These are phyloP conservation scores for Collybia sordida DNA, from an alignment of 768 basidiomycete genomes.

Conservation along the genomic window DNA sequence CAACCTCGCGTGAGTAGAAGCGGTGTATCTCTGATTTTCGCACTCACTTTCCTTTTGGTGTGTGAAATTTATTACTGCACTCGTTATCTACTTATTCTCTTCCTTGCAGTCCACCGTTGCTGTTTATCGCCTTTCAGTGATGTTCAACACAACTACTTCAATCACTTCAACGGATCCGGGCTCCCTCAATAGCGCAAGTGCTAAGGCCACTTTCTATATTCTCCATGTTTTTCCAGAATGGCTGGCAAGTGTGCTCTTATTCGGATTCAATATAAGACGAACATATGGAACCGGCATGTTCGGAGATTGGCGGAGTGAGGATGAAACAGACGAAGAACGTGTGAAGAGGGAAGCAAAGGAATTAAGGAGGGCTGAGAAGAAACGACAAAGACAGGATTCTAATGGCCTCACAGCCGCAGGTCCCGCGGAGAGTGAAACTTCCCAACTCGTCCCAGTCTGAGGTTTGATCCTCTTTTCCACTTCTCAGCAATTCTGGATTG, in stretches of 20 bases:
- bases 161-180: constrained; percentile 28
- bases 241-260: constrained; percentile 27
- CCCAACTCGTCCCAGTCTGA: too few relatives aligned
- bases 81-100: background rate
- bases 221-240: constrained; percentile 47
- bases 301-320: constrained; percentile 29
- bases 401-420: too few relatives aligned
- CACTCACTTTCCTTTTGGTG: constrained; percentile 21
- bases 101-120: background rate
- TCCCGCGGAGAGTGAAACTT: too few relatives aligned
- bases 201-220: constrained; percentile 42
- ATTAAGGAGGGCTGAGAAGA: constrained; percentile 14
- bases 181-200: constrained; percentile 29
- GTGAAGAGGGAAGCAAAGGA: constrained; percentile 19
- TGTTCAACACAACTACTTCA: constrained; percentile 32
- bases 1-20: constrained; percentile 20
- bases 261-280: constrained; percentile 30
- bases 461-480: too few relatives aligned
- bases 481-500: too few relatives aligned
- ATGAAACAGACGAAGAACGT: constrained; percentile 27
- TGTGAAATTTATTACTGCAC: background rate
- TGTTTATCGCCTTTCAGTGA: constrained; percentile 34
- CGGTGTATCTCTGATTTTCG: constrained; percentile 16
- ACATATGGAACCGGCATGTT: constrained; percentile 30
- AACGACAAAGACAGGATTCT: background rate